Percentiles rank a stretch among this genome's conserved stretches.
Evolutionary conservation across 495 filamentous ascomycete species (phyloP).

Genomic region (Achaetomiella virescens): DNA sequence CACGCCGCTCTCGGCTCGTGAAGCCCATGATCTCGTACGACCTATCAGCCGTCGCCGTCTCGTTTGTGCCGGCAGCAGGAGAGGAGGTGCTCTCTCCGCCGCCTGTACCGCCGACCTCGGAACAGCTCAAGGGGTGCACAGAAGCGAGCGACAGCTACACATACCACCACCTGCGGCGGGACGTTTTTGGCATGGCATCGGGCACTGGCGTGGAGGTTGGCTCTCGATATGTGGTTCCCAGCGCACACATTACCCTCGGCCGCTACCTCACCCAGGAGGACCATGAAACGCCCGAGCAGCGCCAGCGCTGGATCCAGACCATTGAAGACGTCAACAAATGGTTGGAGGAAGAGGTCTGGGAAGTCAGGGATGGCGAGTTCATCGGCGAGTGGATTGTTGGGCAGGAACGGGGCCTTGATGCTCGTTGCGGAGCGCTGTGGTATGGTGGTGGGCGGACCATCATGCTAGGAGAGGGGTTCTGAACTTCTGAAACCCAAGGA

Average conservation of each 20-base stretch:
- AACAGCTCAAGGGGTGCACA: constrained; percentile 6
- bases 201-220: constrained; percentile 54
- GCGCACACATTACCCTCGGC: constrained; percentile 80
- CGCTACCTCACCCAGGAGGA: constrained; percentile 61
- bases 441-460: constrained; percentile 73
- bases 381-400: constrained; percentile 66
- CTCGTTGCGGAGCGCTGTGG: constrained; percentile 66
- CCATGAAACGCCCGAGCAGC: constrained; percentile 41
- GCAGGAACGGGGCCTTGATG: constrained; percentile 67
- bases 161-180: constrained; percentile 84
- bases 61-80: constrained; percentile 70
- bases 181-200: constrained; percentile 58
- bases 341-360: constrained; percentile 63
- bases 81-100: constrained; percentile 41
- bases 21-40: constrained; percentile 83
- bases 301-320: constrained; percentile 52
- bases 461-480: constrained; percentile 57
- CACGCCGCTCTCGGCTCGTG: constrained; percentile 63
- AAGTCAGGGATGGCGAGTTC: constrained; percentile 35
- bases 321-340: constrained; percentile 73
- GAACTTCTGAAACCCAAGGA: too few relatives aligned
- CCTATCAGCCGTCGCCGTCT: constrained; percentile 73
- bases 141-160: constrained; percentile 56
- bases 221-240: constrained; percentile 78
- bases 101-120: constrained; percentile 24